Conservation (phyloP, 345 rosid genomes). For the Melaleuca alternifolia region DNA sequence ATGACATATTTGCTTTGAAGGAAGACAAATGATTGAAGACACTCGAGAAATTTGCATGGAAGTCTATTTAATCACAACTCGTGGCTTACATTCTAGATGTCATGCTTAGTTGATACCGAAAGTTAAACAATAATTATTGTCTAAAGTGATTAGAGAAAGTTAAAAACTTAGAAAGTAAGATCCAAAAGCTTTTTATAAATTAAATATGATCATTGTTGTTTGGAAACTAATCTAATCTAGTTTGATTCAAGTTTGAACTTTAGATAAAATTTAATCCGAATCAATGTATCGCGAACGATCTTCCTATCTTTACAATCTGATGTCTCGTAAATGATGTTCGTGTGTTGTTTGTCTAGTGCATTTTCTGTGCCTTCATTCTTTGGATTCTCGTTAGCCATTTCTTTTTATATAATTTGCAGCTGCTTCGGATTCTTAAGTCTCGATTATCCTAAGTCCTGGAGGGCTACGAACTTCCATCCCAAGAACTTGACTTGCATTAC, state of each 20-base stretch:
- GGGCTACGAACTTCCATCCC: too few species aligned
- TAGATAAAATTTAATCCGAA: neutral
- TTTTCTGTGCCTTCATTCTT: neutral
- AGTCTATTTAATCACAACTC: neutral
- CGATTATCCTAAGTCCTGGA: neutral
- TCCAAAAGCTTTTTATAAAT: neutral
- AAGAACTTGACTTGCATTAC: too few species aligned
- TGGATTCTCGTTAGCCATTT: neutral
- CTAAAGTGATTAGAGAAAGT: neutral
- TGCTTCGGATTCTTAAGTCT: neutral
- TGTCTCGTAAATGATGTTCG: neutral
- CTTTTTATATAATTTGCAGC: neutral
- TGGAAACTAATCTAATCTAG: neutral
- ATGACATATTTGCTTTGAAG: neutral
- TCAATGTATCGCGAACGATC: neutral
- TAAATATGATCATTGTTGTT: neutral
- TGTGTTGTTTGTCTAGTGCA: neutral
- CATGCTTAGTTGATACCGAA: neutral
- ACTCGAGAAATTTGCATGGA: neutral
- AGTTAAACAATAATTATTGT: neutral
- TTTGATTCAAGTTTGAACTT: neutral
- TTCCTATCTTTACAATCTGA: neutral
- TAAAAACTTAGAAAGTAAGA: neutral
- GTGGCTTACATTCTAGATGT: neutral
- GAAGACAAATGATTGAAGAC: neutral